Percentiles rank a stretch among this genome's conserved stretches.
These are phyloP conservation scores for Ustilago curta DNA, from an alignment of 1,284 basidiomycete genomes.

Conservation along the genomic window DNA sequence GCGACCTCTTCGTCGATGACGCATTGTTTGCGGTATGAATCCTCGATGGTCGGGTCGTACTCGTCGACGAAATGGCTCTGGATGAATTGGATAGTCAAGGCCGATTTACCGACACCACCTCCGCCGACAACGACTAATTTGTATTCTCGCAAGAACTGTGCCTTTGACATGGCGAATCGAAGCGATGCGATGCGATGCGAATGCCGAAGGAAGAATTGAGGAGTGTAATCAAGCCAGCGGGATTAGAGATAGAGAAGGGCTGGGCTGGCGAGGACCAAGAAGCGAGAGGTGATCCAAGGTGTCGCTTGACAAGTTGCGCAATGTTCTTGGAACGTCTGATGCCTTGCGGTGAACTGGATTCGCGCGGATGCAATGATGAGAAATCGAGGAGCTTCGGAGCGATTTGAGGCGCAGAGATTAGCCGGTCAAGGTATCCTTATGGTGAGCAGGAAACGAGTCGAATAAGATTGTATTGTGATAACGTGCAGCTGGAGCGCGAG, in stretches of 20 bases:
- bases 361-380: neutral
- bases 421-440: conserved; percentile 3
- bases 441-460: neutral
- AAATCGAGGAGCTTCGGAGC: neutral
- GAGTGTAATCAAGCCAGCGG: too few relatives aligned
- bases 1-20: conserved; percentile 96
- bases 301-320: neutral
- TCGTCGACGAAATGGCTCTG: conserved; percentile 94
- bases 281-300: too few relatives aligned
- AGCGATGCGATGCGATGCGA: neutral
- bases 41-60: conserved; percentile 96
- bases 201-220: neutral
- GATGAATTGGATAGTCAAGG: conserved; percentile 97
- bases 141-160: conserved; percentile 73
- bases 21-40: conserved; percentile 70
- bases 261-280: too few relatives aligned
- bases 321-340: neutral
- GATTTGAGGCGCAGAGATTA: neutral
- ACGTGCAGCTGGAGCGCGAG: conserved; percentile 1
- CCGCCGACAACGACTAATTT: conserved; percentile 89
- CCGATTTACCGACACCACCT: conserved; percentile 96
- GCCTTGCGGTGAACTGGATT: neutral
- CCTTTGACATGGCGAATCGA: conserved; percentile 72
- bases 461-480: neutral
- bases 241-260: too few relatives aligned